Base-by-base conservation (phyloP, 2,329 filamentous ascomycete species). In the Decorospora gaudefroyi region DNA sequence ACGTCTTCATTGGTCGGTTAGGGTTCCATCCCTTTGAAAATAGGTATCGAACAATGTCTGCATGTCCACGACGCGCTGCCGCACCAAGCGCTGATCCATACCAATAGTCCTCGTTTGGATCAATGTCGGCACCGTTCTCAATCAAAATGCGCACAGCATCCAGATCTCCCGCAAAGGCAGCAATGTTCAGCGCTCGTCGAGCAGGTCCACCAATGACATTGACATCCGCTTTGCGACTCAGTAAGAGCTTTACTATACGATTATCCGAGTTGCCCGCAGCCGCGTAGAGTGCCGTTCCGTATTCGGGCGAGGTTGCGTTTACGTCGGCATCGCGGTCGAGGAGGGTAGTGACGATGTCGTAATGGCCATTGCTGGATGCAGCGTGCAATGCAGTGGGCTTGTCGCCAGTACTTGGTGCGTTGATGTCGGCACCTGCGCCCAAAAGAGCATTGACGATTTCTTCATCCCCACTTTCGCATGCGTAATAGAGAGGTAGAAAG, bases 21-120 rank as follows among this genome's bases (percentile, higher is more conserved):
- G 46, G 42, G 19, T 33, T 59, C 57, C 57, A 62, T 2, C 46
- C 48, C 28, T 49, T 42, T 9, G 46, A 49, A 2, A 62, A 42
- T 10, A 62, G 35, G 27, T 55, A 35, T 17, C 50, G 53, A 12
- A 53, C 57, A 10, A 60, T 42, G 17, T 51, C 55, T 7, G 40
- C 28, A 33, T 62, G 57, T 11, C 58, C 57, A 16, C 47, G 38
- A 6, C 55, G 51, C 9, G 54, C 39, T 5, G 56, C 54, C 7
- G 46, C 53, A 25, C 56, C 55, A 11, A 62, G 40, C 11, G 58
- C 58, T 28, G 48, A 55, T 2, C 54, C 52, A 29, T 53, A 57
- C 39, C 28, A 48, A 26, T 60, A 62, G 9, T 62, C 55, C 28
- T 59, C 50, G 18, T 57, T 50, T 2, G 54, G 53, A 34, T 59